phyloP scores from a whole-genome alignment of 768 basidiomycete genomes.

The Suillus lakei region DNA sequence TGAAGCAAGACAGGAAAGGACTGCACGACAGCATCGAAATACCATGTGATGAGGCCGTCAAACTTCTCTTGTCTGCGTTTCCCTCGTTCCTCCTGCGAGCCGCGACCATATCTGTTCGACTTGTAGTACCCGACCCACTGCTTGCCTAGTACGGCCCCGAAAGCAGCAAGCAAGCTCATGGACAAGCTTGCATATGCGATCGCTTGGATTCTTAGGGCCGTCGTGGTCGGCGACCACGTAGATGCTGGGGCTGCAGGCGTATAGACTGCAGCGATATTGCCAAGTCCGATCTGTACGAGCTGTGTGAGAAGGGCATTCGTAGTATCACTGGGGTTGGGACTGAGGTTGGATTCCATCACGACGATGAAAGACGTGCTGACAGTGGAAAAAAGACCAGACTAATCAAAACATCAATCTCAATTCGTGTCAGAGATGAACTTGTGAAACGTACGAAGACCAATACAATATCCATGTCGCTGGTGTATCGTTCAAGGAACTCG shows the following conservation, averaged over 20 bases:
- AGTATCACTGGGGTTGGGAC: constrained; percentile 16
- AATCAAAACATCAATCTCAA: not conserved
- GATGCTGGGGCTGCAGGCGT: not conserved
- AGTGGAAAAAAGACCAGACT: constrained; percentile 21
- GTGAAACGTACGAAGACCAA: constrained; percentile 24
- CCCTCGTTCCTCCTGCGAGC: constrained; percentile 15
- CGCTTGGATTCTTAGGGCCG: not conserved
- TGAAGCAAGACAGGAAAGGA: constrained; percentile 17
- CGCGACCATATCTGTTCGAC: constrained; percentile 1
- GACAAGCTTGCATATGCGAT: constrained; percentile 18
- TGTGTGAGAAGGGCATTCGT: constrained; percentile 17
- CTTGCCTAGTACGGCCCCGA: constrained; percentile 21
- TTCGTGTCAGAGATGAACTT: not conserved
- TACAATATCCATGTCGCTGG: constrained; percentile 22
- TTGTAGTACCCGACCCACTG: constrained; percentile 17
- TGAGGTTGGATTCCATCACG: constrained; percentile 11
- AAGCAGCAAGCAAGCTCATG: constrained; percentile 15
- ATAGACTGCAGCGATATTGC: constrained; percentile 9
- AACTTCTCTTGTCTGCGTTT: constrained; percentile 13
- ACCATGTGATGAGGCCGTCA: constrained; percentile 17
- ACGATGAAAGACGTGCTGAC: constrained; percentile 18
- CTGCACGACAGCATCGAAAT: constrained; percentile 15
- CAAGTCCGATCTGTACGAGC: constrained; percentile 11
- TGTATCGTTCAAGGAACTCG: constrained; percentile 21
- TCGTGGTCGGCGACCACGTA: not conserved